Conservation (phyloP, 331 rosid genomes). For the Ulmus americana region DNA sequence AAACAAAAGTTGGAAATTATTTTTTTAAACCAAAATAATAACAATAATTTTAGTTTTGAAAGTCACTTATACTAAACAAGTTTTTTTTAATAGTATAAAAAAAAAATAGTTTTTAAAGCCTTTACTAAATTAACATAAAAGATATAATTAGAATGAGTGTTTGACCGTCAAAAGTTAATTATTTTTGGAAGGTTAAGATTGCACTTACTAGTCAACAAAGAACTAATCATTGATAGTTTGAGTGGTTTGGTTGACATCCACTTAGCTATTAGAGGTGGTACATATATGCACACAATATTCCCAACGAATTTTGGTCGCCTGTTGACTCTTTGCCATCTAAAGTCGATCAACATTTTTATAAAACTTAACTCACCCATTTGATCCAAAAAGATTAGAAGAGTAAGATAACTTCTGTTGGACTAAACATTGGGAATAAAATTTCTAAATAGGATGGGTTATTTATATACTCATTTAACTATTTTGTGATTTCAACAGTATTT, state of each 20-base stretch:
- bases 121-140: neutral
- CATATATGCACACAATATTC: neutral
- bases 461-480: too few relatives aligned
- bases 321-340: neutral
- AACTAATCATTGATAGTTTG: neutral
- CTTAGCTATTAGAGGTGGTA: neutral
- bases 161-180: too few relatives aligned
- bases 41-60: too few relatives aligned
- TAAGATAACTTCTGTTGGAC: neutral
- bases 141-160: neutral
- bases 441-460: too few relatives aligned
- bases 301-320: neutral
- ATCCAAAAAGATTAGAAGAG: too few relatives aligned
- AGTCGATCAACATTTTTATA: neutral
- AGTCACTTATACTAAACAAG: too few relatives aligned
- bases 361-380: too few relatives aligned
- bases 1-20: too few relatives aligned
- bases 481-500: too few relatives aligned
- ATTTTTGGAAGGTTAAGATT: neutral
- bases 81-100: too few relatives aligned
- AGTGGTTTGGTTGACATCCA: neutral
- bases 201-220: neutral
- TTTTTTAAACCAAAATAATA: too few relatives aligned
- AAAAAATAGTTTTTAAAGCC: too few relatives aligned
- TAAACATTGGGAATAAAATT: neutral